Evolutionary conservation across 1,284 basidiomycete genomes (phyloP), one percentile per base, ranked within the genome.

Genomic region (Marasmius tenuissimus): DNA sequence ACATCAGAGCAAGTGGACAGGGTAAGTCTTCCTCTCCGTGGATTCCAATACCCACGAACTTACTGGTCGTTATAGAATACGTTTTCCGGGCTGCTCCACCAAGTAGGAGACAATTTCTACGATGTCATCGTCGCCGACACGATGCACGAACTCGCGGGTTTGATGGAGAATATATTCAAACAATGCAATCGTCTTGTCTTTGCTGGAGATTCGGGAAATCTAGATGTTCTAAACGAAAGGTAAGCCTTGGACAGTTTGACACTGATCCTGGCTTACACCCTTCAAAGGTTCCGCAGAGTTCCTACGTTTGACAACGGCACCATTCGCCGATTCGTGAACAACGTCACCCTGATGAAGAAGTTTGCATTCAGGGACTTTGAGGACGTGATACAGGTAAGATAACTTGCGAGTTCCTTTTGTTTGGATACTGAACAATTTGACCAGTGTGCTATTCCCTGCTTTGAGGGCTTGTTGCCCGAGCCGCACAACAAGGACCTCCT

Each of bases 331-430:
- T 76, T 76, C 58, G 11, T 59, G 9, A 60, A 61, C n/a, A 75
- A 76, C 65, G 67, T 67, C 1, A 71, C 71, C 1, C 68, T 65
- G 14, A 70, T 75, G 70, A 74, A 72, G 55, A 71, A 73, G 55
- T 38, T 76, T 1, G 73, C 73, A 0, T 74, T 70, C 3, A 52
- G 70, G 0, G 69, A 76, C 62, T 77, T 70, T 56, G 73, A 76
- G 55, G 72, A 76, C 58, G 39, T 76, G 11, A 64, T 76, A 50
- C 71, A 75, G 68, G 73, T 72, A n/a, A n/a, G n/a, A n/a, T n/a
- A n/a, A n/a, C n/a, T 57, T 6, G 40, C n/a, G 40, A 2, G n/a
- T 12, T 42, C 6, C 40, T 12, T 12, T 12, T n/a, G n/a, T n/a
- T n/a, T n/a, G n/a, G n/a, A n/a, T n/a, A 12, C 40, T 12, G 2